A percentile compares a stretch with the other conserved stretches of the same genome.
Conservation (phyloP, 2,329 filamentous ascomycete species). For the Nannizziopsis barbatae region DNA sequence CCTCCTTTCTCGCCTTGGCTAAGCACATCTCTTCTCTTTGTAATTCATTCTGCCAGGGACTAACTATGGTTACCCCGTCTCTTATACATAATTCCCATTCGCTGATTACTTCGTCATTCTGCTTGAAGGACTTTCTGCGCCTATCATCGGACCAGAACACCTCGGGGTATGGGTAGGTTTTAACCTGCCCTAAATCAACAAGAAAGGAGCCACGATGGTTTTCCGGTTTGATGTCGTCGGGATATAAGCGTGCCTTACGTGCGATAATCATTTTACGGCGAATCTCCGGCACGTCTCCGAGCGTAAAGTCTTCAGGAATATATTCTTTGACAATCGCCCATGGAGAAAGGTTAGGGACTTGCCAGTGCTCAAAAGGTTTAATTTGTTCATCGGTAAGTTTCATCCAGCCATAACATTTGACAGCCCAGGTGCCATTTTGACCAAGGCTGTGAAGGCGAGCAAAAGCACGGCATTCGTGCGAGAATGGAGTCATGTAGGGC, state of each 20-base stretch:
- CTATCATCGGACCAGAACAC: slow-evolving; percentile 6
- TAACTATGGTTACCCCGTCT: neutral
- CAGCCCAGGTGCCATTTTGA: slow-evolving; percentile 14
- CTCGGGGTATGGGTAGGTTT: slow-evolving; percentile 10
- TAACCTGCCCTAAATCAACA: slow-evolving; percentile 10
- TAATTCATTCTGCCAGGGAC: no score
- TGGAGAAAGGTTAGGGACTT: neutral
- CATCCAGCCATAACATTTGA: slow-evolving; percentile 15
- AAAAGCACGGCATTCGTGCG: slow-evolving; percentile 13
- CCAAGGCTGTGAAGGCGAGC: slow-evolving; percentile 12
- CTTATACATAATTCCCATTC: slow-evolving; percentile 1
- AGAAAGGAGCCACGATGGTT: slow-evolving; percentile 14
- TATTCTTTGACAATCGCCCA: slow-evolving; percentile 15
- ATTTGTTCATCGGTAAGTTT: slow-evolving; percentile 12
- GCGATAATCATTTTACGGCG: slow-evolving; percentile 13
- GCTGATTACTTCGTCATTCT: slow-evolving; percentile 3
- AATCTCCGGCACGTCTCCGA: slow-evolving; percentile 12
- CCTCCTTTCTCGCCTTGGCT: no score
- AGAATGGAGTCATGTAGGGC: slow-evolving; percentile 7
- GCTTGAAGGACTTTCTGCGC: neutral
- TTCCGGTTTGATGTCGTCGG: slow-evolving; percentile 8
- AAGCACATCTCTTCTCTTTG: no score
- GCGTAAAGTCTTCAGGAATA: slow-evolving; percentile 1
- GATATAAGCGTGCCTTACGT: slow-evolving; percentile 9
- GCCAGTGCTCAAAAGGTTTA: neutral